These are phyloP conservation scores for Scheffersomyces spartinae DNA, from an alignment of 805 yeast species.

Conservation along the genomic window DNA sequence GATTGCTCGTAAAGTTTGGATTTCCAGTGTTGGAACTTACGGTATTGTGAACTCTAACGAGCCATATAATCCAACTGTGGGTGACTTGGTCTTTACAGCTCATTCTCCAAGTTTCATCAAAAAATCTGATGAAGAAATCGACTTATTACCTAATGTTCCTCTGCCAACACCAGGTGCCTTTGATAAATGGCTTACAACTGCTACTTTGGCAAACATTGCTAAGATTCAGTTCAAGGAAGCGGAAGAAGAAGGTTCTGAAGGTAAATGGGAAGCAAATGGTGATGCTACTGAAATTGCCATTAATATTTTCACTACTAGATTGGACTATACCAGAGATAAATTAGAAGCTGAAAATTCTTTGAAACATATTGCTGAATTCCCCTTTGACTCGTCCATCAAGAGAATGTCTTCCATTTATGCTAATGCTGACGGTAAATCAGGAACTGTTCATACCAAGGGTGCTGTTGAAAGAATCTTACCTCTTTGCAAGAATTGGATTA, in stretches of 20 bases:
- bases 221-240: too few species aligned
- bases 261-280: too few species aligned
- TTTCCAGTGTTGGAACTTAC: conserved; percentile 51
- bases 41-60: conserved; percentile 43
- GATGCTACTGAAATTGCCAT: conserved; percentile 88
- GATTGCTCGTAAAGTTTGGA: conserved; percentile 62
- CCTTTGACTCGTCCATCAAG: conserved; percentile 66
- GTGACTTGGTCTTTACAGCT: conserved; percentile 27
- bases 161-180: conserved; percentile 14
- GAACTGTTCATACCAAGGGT: conserved; percentile 49
- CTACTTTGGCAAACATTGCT: conserved; percentile 76
- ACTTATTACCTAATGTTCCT: conserved; percentile 10
- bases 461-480: conserved; percentile 62
- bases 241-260: too few species aligned
- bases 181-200: conserved; percentile 45
- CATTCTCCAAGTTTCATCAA: conserved; percentile 24
- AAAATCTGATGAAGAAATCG: conserved; percentile 26
- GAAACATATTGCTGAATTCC: conserved; percentile 50
- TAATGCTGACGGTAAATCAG: conserved; percentile 11
- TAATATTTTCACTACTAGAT: conserved; percentile 60
- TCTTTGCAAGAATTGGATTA: conserved; percentile 45
- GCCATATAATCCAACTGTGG: conserved; percentile 54
- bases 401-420: conserved; percentile 57
- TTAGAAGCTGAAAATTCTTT: conserved; percentile 21
- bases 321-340: conserved; percentile 35